Base-by-base conservation (phyloP, 2,329 filamentous ascomycete genomes). In the Elsinoe fawcettii region DNA sequence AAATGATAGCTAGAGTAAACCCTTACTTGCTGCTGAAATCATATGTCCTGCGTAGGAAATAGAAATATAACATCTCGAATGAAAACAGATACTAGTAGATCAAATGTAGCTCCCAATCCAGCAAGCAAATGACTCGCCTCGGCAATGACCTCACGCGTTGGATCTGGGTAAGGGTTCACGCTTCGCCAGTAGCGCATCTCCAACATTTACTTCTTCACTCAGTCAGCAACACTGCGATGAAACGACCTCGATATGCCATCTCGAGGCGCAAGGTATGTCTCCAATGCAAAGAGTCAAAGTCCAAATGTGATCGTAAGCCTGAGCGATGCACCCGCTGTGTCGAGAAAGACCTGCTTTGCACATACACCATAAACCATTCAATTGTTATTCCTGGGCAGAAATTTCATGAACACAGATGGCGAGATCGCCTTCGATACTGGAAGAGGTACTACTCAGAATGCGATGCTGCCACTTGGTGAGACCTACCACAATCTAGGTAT, bases 131-230 rank as follows among this genome's bases (percentile, higher is more conserved):
- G 49, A 53, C 30, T 53, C 49, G 49, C 49, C 25, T 36, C 23
- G 2, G 2, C 30, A 22, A 37, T 53, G 49, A 53, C 49, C 49
- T 53, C 49, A 53, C 49, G 49, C 49, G 49, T 53, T n/a, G 5
- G 9, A 37, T 23, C 49, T 37, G 30, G 30, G 32, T 14, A 25
- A 34, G 20, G 32, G 25, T 37, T 37, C 14, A 3, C 34, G 14
- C 27, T 30, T 9, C 5, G 25, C 27, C 16, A 47, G 5, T 9
- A 6, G 27, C 9, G 2, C 20, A 46, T 46, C 41, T 27, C 16
- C 41, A 22, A 46, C 20, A 12, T 14, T 12, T 14, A 46, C 5
- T 9, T 30, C 27, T 30, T 9, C 27, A 30, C 27, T 30, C 27
- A 30, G 9, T 9, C 9, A 5, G 27, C 27, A 30, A 30, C 9